phyloP scores from a whole-genome alignment of 768 basidiomycete genomes.

The Hirschioporus abietinus region DNA sequence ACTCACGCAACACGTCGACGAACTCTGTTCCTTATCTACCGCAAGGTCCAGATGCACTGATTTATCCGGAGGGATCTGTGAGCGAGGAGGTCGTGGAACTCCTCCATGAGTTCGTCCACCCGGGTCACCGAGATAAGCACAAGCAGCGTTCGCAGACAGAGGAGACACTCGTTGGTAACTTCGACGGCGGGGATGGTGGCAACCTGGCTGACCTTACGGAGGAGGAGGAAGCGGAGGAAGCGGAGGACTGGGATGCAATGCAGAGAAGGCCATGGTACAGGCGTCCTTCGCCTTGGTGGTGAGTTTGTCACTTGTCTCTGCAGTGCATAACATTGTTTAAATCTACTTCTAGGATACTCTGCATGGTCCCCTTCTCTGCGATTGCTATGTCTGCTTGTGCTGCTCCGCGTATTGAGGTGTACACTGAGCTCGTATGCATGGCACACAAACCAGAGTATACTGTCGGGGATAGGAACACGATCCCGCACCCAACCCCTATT shows the following conservation, averaged over 20 bases:
- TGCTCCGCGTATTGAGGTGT: slow-evolving; percentile 71
- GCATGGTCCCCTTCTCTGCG: slow-evolving; percentile 46
- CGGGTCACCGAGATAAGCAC: slow-evolving; percentile 24
- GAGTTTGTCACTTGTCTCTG: slow-evolving; percentile 19
- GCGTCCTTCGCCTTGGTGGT: slow-evolving; percentile 72
- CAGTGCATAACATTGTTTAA: slow-evolving; percentile 2
- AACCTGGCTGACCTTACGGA: slow-evolving; percentile 18
- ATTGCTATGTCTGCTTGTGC: slow-evolving; percentile 51
- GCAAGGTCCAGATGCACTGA: slow-evolving; percentile 27
- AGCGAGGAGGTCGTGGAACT: slow-evolving; percentile 42
- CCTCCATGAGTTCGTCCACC: slow-evolving; percentile 40
- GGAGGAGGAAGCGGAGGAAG: slow-evolving; percentile 12
- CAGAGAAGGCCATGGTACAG: slow-evolving; percentile 63
- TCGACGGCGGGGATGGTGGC: slow-evolving; percentile 13
- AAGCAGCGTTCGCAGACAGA: slow-evolving; percentile 19
- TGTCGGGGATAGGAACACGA: neutral
- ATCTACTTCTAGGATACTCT: slow-evolving; percentile 46
- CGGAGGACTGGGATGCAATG: slow-evolving; percentile 16
- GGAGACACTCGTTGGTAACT: slow-evolving; percentile 25
- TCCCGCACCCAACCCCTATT: neutral
- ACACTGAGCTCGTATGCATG: slow-evolving; percentile 68
- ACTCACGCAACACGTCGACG: slow-evolving; percentile 18
- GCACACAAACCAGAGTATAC: slow-evolving; percentile 54
- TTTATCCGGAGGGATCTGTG: slow-evolving; percentile 41
- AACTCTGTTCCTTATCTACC: slow-evolving; percentile 21